phyloP scores from a whole-genome alignment of 495 filamentous ascomycete genomes.

The Aspergillus indologenus region DNA sequence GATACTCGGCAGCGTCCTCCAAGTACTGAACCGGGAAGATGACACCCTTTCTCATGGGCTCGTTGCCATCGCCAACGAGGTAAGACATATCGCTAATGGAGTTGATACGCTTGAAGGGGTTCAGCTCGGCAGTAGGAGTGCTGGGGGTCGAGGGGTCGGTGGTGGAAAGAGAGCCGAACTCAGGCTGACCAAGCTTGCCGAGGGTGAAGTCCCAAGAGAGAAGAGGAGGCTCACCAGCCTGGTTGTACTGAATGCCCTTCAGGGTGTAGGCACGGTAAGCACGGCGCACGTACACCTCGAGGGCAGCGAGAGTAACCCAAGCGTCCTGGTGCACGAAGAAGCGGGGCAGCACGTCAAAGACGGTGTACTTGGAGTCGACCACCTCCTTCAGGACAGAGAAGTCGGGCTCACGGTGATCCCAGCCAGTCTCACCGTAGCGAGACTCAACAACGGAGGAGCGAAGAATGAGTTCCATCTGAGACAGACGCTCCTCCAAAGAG shows the following conservation, averaged over 20 bases:
- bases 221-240: slow-evolving; percentile 71
- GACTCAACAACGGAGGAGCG: slow-evolving; percentile 96
- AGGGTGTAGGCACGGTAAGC: slow-evolving; percentile 94
- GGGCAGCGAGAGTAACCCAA: slow-evolving; percentile 89
- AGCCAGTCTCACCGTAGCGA: slow-evolving; percentile 93
- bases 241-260: slow-evolving; percentile 83
- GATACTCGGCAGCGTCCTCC: slow-evolving; percentile 85
- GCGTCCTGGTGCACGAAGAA: slow-evolving; percentile 94
- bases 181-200: slow-evolving; percentile 83
- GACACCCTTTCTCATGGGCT: slow-evolving; percentile 87
- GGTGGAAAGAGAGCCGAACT: slow-evolving; percentile 76
- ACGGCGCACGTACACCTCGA: slow-evolving; percentile 94
- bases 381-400: slow-evolving; percentile 90
- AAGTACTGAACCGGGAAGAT: slow-evolving; percentile 89
- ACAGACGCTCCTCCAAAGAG: slow-evolving; percentile 87
- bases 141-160: slow-evolving; percentile 78
- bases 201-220: slow-evolving; percentile 95
- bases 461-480: slow-evolving; percentile 98
- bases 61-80: slow-evolving; percentile 62
- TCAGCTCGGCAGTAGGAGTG: slow-evolving; percentile 65
- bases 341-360: slow-evolving; percentile 89
- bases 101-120: slow-evolving; percentile 73
- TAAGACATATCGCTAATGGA: slow-evolving; percentile 98
- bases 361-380: slow-evolving; percentile 95
- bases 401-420: slow-evolving; percentile 91